Evolutionary conservation across 257 asterid species (phyloP), one percentile per base, ranked within the genome.

Genomic region (Fraxinus anomala): DNA sequence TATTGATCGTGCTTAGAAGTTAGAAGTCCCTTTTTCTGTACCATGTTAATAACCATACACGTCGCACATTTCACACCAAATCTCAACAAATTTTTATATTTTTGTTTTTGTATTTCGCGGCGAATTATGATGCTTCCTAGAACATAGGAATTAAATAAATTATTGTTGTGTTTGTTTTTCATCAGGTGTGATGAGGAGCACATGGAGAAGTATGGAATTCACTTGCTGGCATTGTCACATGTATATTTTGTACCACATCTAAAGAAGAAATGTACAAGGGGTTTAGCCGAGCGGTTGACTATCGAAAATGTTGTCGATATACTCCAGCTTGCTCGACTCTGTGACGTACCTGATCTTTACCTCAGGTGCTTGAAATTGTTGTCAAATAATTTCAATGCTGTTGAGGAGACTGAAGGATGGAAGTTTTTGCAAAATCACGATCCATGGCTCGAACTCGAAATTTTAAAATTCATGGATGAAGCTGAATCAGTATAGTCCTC

Each of bases 361-460:
- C 88, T 94, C 68, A 88, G 78, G 85, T 88, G 92, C 86, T 84
- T 92, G 95, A 91, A 87, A 73, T 26, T 88, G 51, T 33, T 94
- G 72, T 83, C 90, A 0, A 71, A n/a, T 3, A 83, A 90, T 56
- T 92, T 90, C 87, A 88, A 82, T 79, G 79, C 85, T 73, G 92
- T 91, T 59, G 96, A 90, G 87, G 81, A 87, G 68, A 91, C 97
- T 0, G 99, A 94, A 85, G 99, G 95, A 5, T 94, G 99, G 99
- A 83, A 81, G 79, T 92, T 92, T 83, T 77, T 94, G 79, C 97
- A 92, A 47, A 72, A 84, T 9, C 80, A 92, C 42, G 98, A 94
- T 54, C 96, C 99, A 16, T 84, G 76, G 87, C 98, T 94, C 39
- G 97, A 94, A 81, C 96, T 92, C 76, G 96, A 94, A 70, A 89